These are phyloP conservation scores for Teratosphaeria epicoccoides DNA, from an alignment of 2,329 filamentous ascomycete genomes.

Conservation along the genomic window DNA sequence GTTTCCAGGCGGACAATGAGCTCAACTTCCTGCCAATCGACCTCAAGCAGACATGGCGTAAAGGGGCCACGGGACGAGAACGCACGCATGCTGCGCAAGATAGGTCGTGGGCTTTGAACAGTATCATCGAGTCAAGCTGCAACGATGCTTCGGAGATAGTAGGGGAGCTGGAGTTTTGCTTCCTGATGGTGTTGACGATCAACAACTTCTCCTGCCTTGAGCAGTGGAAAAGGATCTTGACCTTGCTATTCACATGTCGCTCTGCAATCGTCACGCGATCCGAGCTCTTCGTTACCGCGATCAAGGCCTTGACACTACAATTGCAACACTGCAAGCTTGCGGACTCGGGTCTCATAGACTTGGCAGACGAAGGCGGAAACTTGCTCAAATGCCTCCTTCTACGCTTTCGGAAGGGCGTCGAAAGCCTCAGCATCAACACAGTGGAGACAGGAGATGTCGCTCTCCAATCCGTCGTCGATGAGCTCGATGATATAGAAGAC, in stretches of 20 bases:
- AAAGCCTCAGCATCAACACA: conserved; percentile 30
- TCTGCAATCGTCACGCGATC: conserved; percentile 39
- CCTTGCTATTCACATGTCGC: conserved; percentile 47
- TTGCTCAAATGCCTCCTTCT: conserved; percentile 44
- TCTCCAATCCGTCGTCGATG: conserved; percentile 38
- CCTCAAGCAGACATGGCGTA: conserved; percentile 51
- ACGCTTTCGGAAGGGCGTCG: conserved; percentile 42
- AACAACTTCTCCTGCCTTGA: conserved; percentile 57
- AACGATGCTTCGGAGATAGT: conserved; percentile 27
- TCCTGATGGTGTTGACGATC: conserved; percentile 52
- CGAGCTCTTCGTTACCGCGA: conserved; percentile 41
- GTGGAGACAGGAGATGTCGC: conserved; percentile 14
- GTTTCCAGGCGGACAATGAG: conserved; percentile 31
- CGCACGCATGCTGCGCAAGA: conserved; percentile 53
- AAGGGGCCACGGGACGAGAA: conserved; percentile 50
- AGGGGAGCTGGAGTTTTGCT: conserved; percentile 53
- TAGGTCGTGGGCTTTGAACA: conserved; percentile 49
- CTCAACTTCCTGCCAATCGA: conserved; percentile 49
- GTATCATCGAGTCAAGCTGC: conserved; percentile 38
- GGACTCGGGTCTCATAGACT: conserved; percentile 51
- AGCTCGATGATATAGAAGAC: conserved; percentile 45
- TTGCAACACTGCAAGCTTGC: conserved; percentile 47
- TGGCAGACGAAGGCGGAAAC: conserved; percentile 40
- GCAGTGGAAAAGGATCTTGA: conserved; percentile 53
- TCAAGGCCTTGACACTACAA: conserved; percentile 43